A percentile compares a stretch with the other conserved stretches of the same genome.
Conservation (phyloP, 345 rosid genomes). For the Gossypium australe region DNA sequence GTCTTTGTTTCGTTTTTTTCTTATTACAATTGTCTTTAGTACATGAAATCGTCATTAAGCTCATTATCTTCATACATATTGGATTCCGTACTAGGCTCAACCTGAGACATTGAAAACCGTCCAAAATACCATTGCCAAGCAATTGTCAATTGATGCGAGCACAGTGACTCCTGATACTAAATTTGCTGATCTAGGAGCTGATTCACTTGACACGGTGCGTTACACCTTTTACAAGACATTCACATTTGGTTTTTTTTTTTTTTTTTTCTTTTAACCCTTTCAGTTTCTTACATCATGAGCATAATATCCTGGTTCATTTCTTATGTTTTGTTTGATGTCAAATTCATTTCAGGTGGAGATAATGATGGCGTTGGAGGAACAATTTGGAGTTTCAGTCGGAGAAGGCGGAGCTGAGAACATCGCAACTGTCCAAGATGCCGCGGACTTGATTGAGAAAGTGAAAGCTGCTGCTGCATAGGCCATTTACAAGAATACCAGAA, state of each 20-base stretch:
- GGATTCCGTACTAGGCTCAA: slow-evolving; percentile 27
- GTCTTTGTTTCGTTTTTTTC: not conserved
- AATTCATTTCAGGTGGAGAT: slow-evolving; percentile 41
- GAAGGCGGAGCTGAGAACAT: slow-evolving; percentile 58
- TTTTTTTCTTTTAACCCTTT: not conserved
- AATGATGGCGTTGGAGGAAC: slow-evolving; percentile 71
- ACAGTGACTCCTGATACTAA: slow-evolving; percentile 51
- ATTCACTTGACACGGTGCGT: slow-evolving; percentile 58
- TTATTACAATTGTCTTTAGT: not conserved
- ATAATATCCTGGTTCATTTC: not conserved
- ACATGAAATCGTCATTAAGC: not conserved
- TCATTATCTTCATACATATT: not conserved
- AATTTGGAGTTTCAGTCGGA: slow-evolving; percentile 51
- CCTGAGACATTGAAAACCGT: slow-evolving; percentile 47
- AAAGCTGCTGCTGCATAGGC: slow-evolving; percentile 28
- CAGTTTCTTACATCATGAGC: not conserved
- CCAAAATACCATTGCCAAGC: slow-evolving; percentile 56
- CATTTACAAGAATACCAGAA: not conserved
- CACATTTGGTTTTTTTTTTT: not conserved
- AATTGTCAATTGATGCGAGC: slow-evolving; percentile 48
- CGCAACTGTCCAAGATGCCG: slow-evolving; percentile 56
- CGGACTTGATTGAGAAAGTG: slow-evolving; percentile 55
- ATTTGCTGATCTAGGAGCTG: slow-evolving; percentile 68
- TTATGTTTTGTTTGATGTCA: not conserved
- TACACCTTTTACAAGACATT: not conserved